Base-by-base conservation (phyloP, 208 protist species). In the Trypanosoma brucei region DNA sequence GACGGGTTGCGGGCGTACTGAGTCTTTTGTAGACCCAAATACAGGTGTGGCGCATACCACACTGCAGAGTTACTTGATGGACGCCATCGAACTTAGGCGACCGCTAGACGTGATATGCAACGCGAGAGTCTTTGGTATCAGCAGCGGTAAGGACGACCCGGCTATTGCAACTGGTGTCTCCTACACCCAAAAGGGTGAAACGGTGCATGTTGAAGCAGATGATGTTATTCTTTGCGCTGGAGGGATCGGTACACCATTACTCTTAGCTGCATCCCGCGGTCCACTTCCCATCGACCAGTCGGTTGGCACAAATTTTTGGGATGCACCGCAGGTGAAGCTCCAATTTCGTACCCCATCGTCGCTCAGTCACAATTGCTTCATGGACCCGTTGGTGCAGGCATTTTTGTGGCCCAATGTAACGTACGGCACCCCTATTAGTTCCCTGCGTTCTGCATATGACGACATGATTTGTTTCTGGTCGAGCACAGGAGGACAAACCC, bases 391-490 rank as follows among this genome's bases (percentile, higher is more conserved):
- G 33, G 84, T 90, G 37, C 77, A 81, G 13, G 49, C 54, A 51
- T 60, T 84, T 44, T 45, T 86, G 39, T 55, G 74, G 36, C 44
- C 73, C 0, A 77, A 83, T 38, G 52, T 88, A 13, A 62, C 55
- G 22, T 81, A 59, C 40, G 64, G 62, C 11, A 70, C 39, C 30
- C 78, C 84, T 22, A 49, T 75, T 59, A 59, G 79, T 2, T 78
- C 77, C 37, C 58, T 90, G 50, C 71, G 76, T 42, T 93, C 86
- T 11, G 86, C 77, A 56, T 93, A 79, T 65, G 87, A 93, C 36
- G 87, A 93, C 56, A 73, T 93, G 36, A 50, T 86, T 36, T 67
- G 76, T 50, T 91, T 84, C 68, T 88, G 79, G 76, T 82, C 83
- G 38, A 82, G 69, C 33, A 86, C 72, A 13, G 71, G 65, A 53